Conservation (phyloP, 2,329 filamentous ascomycete genomes). For the Ceratocystis diversiconidia region DNA sequence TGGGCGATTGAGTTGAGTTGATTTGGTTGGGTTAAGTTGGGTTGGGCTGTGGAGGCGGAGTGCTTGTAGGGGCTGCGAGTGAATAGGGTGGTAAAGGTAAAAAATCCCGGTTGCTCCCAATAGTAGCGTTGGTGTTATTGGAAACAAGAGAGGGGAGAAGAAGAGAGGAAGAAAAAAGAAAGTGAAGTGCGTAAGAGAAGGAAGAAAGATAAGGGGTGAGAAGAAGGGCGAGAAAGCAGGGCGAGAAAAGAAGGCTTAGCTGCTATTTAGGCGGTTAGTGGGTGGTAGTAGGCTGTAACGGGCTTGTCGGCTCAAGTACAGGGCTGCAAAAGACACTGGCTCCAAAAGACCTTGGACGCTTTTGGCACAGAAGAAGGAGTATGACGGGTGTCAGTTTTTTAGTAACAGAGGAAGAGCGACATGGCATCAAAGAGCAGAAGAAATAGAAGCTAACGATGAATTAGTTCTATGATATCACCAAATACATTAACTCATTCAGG, state of each 20-base stretch:
- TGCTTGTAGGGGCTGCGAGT: background rate
- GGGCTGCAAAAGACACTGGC: background rate
- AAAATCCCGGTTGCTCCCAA: background rate
- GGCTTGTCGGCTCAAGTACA: background rate
- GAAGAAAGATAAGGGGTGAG: background rate
- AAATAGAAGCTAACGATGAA: too few relatives aligned
- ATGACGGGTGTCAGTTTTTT: too few relatives aligned
- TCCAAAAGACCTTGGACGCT: too few relatives aligned
- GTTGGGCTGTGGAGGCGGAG: background rate
- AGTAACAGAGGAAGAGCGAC: too few relatives aligned
- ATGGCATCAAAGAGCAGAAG: too few relatives aligned
- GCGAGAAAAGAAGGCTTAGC: background rate
- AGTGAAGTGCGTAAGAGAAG: background rate
- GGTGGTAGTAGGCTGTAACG: background rate
- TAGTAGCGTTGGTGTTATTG: background rate
- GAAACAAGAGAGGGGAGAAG: background rate
- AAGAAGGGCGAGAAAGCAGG: background rate
- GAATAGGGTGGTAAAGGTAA: background rate
- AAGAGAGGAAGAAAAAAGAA: slow-evolving; percentile 2
- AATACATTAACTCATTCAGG: too few relatives aligned
- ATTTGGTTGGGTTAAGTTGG: background rate
- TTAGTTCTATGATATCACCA: background rate
- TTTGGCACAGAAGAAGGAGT: too few relatives aligned
- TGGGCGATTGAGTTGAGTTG: slow-evolving; percentile 28
- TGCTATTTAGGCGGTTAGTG: background rate